These are phyloP conservation scores for Candida easanensis DNA, from an alignment of 805 yeast genomes.

Conservation along the genomic window DNA sequence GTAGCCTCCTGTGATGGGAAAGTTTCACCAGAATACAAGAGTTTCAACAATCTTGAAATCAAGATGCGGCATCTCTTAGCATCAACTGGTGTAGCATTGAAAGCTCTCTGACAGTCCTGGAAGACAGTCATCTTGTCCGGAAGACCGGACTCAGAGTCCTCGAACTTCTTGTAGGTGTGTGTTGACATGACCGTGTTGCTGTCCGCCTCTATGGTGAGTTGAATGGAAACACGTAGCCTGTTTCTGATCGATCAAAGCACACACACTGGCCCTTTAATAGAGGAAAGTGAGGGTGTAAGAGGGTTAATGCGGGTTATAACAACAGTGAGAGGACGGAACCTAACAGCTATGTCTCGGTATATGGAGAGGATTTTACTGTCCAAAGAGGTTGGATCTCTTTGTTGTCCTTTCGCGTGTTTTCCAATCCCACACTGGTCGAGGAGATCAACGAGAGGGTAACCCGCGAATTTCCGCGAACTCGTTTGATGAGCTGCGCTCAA, in stretches of 20 bases:
- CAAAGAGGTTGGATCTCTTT: background rate
- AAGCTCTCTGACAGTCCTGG: constrained; percentile 90
- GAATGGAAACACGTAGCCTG: constrained; percentile 7
- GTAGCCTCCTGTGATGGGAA: constrained; percentile 91
- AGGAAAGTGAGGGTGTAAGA: background rate
- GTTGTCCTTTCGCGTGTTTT: constrained; percentile 17
- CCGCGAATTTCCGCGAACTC: background rate
- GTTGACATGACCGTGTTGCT: constrained; percentile 60
- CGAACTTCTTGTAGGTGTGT: constrained; percentile 77
- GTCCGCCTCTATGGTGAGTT: background rate
- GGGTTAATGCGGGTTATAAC: background rate
- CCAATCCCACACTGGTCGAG: background rate
- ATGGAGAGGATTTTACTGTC: background rate
- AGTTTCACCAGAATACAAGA: constrained; percentile 80
- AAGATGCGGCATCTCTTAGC: constrained; percentile 83
- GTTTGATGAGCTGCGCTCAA: background rate
- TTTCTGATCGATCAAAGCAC: background rate
- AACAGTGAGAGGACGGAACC: background rate
- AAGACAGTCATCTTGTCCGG: constrained; percentile 97
- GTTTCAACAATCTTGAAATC: constrained; percentile 77
- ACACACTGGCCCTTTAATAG: background rate
- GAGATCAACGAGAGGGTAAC: background rate
- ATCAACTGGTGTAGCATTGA: constrained; percentile 87
- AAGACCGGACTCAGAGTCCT: constrained; percentile 64
- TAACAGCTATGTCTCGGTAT: background rate